Evolutionary conservation across 108 stramenopile genomes (phyloP), one percentile per base, ranked within the genome.

Genomic region (Conticribra weissflogii): DNA sequence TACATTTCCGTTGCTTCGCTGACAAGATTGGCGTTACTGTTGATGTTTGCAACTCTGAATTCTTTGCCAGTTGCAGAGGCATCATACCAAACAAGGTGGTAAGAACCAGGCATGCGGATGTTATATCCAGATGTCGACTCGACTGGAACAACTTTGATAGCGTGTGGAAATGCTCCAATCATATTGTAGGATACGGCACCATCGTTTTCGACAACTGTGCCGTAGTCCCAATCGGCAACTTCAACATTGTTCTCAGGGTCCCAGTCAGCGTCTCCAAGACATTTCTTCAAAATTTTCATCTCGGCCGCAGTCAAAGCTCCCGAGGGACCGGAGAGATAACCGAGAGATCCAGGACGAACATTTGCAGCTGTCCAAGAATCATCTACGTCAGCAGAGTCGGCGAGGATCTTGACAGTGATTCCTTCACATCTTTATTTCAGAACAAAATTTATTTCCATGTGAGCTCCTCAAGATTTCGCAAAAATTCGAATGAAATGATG

Each of bases 191-290:
- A 31, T 9, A 41, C 53, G 45, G 64, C 52, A 32, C 75, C 77
- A 48, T 75, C 63, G 29, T 80, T 82, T 29, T 80, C 78, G 12
- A 47, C 36, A 19, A 51, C 46, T 2, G 58, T 50, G 19, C 88
- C 86, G 28, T 64, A 58, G 72, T 89, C 88, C 88, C 88, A 89
- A 62, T 87, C 71, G 54, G 83, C 61, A 50, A 87, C 83, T 19
- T 83, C 85, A 12, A 86, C 76, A 34, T 89, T 89, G 68, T 87
- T 84, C 9, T 66, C 65, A 48, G 63, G 24, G 47, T 86, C 71
- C 53, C 86, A 82, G 79, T 89, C 83, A 29, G 86, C 68, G 48
- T 86, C 85, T n/a, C 85, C 85, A 16, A 89, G 72, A 45, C 88
- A 89, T 23, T 57, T 69, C 83, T 87, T 89, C 64, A 89, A 54